These are phyloP conservation scores for Moringa oleifera DNA, from an alignment of 345 rosid genomes.

Conservation along the genomic window DNA sequence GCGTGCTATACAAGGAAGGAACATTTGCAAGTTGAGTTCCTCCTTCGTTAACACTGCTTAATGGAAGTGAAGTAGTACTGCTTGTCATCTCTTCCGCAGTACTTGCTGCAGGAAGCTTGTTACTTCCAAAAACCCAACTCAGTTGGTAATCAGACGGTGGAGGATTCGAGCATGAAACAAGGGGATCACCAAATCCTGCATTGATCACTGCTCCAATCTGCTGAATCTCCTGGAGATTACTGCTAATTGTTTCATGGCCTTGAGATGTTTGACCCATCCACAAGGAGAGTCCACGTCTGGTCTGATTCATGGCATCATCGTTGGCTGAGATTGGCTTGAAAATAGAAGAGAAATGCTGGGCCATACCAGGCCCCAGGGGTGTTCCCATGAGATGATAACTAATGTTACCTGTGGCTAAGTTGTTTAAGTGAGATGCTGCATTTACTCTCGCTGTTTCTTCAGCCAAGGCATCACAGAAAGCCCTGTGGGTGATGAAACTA, in stretches of 20 bases:
- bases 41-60: slow-evolving; percentile 27
- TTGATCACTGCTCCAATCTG: slow-evolving; percentile 27
- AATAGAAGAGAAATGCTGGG: slow-evolving; percentile 46
- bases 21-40: slow-evolving; percentile 39
- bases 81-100: slow-evolving; percentile 24
- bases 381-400: slow-evolving; percentile 56
- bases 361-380: slow-evolving; percentile 28
- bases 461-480: slow-evolving; percentile 95
- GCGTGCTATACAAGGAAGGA: slow-evolving; percentile 71
- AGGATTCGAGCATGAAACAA: slow-evolving; percentile 24
- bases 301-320: slow-evolving; percentile 25
- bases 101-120: slow-evolving; percentile 22
- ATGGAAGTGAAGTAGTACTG: slow-evolving; percentile 25
- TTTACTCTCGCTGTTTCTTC: slow-evolving; percentile 90
- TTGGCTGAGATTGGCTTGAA: slow-evolving; percentile 47
- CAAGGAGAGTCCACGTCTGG: slow-evolving; percentile 34
- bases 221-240: slow-evolving; percentile 32
- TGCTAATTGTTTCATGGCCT: slow-evolving; percentile 25
- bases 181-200: slow-evolving; percentile 17
- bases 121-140: slow-evolving; percentile 46
- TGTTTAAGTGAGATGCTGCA: slow-evolving; percentile 52
- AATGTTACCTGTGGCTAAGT: slow-evolving; percentile 19
- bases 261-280: slow-evolving; percentile 40
- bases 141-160: slow-evolving; percentile 30
- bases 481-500: slow-evolving; percentile 95